Evolutionary conservation across 73 alveolate genomes (phyloP), one percentile per base, ranked within the genome.

Genomic region (Blepharisma stoltei): DNA sequence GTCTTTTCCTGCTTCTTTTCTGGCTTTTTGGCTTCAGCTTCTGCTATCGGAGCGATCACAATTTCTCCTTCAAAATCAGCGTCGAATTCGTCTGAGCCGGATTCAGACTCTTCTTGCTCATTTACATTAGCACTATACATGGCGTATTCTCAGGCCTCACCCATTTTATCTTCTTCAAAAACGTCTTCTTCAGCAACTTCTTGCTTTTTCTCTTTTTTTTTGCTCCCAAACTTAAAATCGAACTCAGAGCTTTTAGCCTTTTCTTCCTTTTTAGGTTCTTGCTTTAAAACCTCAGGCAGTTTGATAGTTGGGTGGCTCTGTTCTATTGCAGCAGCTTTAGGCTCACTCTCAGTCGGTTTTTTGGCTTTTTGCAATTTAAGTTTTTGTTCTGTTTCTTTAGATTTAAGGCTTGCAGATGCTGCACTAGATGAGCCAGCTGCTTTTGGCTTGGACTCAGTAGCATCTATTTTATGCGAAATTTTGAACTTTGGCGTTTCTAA

Each of bases 101-200:
- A 14, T 4, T 60, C 48, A 60, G 73, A 60, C 6, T 60, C 73
- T 60, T 60, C 73, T 18, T 60, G 14, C 11, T 60, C 45, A 60
- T 60, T 60, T 14, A 60, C 73, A 60, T 60, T 60, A 14, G 73
- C 73, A 20, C 46, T 14, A 60, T 60, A 38, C 46, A n/a, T 38
- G 14, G 73, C 73, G 23, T 60, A 60, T 60, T 60, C 73, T 38
- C 73, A 60, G 14, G 23, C 45, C 46, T 60, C 73, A 2, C 73
- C 73, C 73, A 60, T 60, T 18, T 25, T 11, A 60, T 60, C 73
- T 14, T 14, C 23, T 60, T 60, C 73, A 60, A 60, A 60, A 20
- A 14, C 66, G 2, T 60, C 73, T 14, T 60, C 73, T n/a, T 60
- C 73, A 14, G 14, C 23, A 4, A 60, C 18, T 18, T 14, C 23